Base-by-base conservation (phyloP, 305 asterid species). In the Fraxinus platypoda region DNA sequence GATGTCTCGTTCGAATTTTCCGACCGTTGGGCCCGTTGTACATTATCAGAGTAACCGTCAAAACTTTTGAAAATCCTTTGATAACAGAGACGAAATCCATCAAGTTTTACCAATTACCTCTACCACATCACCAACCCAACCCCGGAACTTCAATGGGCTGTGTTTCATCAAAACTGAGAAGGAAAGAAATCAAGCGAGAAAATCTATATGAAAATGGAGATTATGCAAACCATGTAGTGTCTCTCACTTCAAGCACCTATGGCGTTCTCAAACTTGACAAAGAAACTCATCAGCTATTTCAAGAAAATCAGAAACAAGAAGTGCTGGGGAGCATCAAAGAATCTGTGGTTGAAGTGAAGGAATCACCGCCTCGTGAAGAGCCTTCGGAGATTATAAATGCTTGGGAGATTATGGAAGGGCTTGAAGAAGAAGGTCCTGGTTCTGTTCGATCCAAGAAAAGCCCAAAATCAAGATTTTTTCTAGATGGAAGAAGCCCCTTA, bases 331-430 rank as follows among this genome's bases (percentile, higher is more conserved):
- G 59, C 68, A 59, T 73, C 34, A 85, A 75, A 4, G 86, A 86
- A 38, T 68, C 81, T 23, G 81, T 34, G 3, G 46, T 71, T 9
- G 94, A 88, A 26, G 78, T 57, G 21, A 87, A 84, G 90, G 89
- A 84, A 62, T 43, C 88, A 1, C 93, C 94, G 30, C 52, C 84
- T 4, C 83, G 87, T 0, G 91, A 88, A 3, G 93, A 87, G 78
- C 91, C 96, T 1, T 66, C 90, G 2, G 99, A 95, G 91, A 88
- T 91, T 17, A 95, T 95, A 38, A 91, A 94, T 38, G 83, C 97
- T 70, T 94, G 97, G 97, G 99, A 94, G 86, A 90, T 94, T 0
- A 95, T 94, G 98, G 92, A 91, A 76, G 99, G 93, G 6, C 97
- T 95, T n/a, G 99, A 95, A 71, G 97, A 95, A 77, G 92, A 84